Evolutionary conservation across 805 yeast genomes (phyloP).

Genomic region (Cyberlindnera maclurae): DNA sequence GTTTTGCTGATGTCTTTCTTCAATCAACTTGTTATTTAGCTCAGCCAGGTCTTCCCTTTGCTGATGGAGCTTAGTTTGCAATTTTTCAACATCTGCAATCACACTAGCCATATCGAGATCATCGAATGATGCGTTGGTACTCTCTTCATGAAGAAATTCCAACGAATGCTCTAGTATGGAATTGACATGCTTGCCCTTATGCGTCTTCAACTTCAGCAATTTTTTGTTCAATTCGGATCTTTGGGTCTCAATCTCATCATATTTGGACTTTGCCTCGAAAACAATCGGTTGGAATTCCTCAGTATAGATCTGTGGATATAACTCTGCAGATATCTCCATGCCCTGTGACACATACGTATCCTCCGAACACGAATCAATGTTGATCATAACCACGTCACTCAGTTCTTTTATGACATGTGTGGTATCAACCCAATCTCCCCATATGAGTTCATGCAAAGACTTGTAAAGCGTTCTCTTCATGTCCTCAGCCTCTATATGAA

Average conservation of each 20-base stretch:
- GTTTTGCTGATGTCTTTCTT: conserved; percentile 14
- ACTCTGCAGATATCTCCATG: conserved; percentile 23
- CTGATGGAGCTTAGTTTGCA: conserved; percentile 10
- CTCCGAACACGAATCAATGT: conserved; percentile 20
- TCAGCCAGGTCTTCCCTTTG: conserved; percentile 7
- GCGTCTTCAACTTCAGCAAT: conserved; percentile 22
- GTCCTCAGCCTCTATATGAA: conserved; percentile 29
- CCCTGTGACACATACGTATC: conserved; percentile 14
- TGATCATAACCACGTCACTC: conserved; percentile 30
- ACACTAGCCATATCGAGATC: conserved; percentile 7
- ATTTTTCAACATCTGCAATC: conserved; percentile 3
- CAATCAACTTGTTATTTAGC: conserved; percentile 8
- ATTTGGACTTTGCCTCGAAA: conserved; percentile 2
- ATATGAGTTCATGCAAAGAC: conserved; percentile 27
- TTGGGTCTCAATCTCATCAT: conserved; percentile 5
- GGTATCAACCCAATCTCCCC: conserved; percentile 25
- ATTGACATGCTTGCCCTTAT: conserved; percentile 27
- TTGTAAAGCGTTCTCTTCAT: conserved; percentile 25
- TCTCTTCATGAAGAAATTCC: conserved; percentile 18
- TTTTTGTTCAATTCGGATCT: conserved; percentile 14
- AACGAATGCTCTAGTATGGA: conserved; percentile 22
- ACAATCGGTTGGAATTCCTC: conserved; percentile 17
- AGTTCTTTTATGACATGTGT: conserved; percentile 18
- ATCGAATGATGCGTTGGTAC: conserved; percentile 9
- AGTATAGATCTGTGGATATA: conserved; percentile 36